phyloP scores from a whole-genome alignment of 2,329 filamentous ascomycete species.

The Spiromastix sp. region DNA sequence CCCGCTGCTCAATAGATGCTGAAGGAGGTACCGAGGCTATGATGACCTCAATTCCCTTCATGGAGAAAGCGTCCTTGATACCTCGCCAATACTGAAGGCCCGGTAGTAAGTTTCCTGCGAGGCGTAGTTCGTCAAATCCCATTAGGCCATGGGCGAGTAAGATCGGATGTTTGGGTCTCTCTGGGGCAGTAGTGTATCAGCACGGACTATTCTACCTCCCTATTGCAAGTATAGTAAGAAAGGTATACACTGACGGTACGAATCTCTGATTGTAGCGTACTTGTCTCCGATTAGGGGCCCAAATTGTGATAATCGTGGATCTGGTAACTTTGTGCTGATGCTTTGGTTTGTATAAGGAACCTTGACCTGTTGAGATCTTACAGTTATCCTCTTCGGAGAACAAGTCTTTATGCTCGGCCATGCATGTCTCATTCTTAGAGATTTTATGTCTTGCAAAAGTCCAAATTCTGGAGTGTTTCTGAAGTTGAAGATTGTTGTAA shows the following conservation, averaged over 20 bases:
- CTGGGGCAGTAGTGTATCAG: conserved; percentile 40
- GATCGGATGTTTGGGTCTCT: conserved; percentile 45
- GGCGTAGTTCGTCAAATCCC: conserved; percentile 53
- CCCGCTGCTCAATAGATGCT: conserved; percentile 49
- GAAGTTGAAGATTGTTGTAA: too few relatives aligned
- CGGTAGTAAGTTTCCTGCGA: conserved; percentile 44
- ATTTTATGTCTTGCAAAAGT: too few relatives aligned
- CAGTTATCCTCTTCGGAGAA: too few relatives aligned
- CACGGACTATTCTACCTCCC: background rate
- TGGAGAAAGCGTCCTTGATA: conserved; percentile 47
- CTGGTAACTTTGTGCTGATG: background rate
- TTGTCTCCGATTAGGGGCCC: conserved; percentile 49
- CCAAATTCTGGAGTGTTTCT: too few relatives aligned
- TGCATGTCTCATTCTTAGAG: too few relatives aligned
- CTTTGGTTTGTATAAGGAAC: too few relatives aligned
- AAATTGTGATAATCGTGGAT: conserved; percentile 34
- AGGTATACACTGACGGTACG: conserved; percentile 39
- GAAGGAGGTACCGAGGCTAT: conserved; percentile 50
- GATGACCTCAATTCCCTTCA: conserved; percentile 50
- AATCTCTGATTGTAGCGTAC: conserved; percentile 47
- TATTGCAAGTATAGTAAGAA: background rate
- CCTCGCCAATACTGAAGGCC: conserved; percentile 56
- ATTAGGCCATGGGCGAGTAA: conserved; percentile 56
- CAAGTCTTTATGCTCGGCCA: too few relatives aligned
- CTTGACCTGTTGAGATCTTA: too few relatives aligned